Base-by-base conservation (phyloP, 1,284 basidiomycete species). In the Cryptococcus depauperatus region DNA sequence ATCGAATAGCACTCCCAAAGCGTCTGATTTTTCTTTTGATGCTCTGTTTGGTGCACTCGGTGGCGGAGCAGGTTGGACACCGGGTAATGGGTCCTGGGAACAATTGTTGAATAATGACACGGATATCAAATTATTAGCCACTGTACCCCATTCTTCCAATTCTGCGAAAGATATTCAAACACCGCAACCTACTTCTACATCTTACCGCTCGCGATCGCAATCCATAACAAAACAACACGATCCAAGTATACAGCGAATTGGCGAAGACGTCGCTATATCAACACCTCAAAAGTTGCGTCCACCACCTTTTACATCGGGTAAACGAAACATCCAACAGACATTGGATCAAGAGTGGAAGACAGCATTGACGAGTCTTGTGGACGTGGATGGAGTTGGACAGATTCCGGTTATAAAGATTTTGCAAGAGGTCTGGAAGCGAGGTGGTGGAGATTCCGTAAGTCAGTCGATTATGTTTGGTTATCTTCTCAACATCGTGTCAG, bases 381-480 rank as follows among this genome's bases (percentile, higher is more conserved):
- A 66, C 11, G 57, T 68, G 4, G 64, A 68, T n/a, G 62, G 58
- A 5, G 59, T 66, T 1, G 66, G 66, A n/a, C 44, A 50, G 27
- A 51, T 68, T 3, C 50, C 52, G 1, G 57, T 65, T 0, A 55
- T 58, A 3, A 48, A 57, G 21, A 44, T 68, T 2, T 41, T 68
- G 37, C 55, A 59, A 13, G 66, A 68, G 39, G 56, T 68, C 1
- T 68, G 66, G 66, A 61, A 58, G 43, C 43, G 66, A 23, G 66
- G 66, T 8, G 66, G 66, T 6, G 64, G 63, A 3, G 59, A 56
- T 28, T 45, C 53, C 7, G 66, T 67, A 42, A 58, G 64, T 22
- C 27, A 38, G 21, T 14, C 7, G n/a, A 28, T 9, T 23, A 25
- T 26, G 9, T 34, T 8, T 5, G 9, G 11, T 26, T 6, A 5